phyloP scores from a whole-genome alignment of 2,329 filamentous ascomycete genomes.

The Mollisia scopiformis region DNA sequence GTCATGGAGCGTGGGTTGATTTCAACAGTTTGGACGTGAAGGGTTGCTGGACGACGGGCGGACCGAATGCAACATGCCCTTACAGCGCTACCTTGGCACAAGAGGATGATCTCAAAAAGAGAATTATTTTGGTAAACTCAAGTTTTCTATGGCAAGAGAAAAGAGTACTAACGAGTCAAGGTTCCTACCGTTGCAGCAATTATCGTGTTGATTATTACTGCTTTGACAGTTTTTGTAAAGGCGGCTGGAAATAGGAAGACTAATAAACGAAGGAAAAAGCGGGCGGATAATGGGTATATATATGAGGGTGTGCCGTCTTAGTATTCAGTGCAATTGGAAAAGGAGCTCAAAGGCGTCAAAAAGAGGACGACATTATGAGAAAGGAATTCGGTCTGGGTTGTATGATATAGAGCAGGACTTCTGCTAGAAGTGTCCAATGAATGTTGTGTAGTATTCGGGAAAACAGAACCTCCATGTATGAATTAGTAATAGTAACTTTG shows the following conservation, averaged over 20 bases:
- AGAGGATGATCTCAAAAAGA: conserved; percentile 44
- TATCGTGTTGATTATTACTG: conserved; percentile 63
- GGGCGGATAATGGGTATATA: conserved; percentile 57
- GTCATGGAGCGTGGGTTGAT: conserved; percentile 56
- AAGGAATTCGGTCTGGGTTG: background rate
- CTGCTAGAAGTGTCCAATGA: background rate
- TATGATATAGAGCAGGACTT: background rate
- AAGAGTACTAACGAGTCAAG: conserved; percentile 31
- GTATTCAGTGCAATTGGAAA: background rate
- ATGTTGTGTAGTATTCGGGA: background rate
- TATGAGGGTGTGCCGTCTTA: conserved; percentile 66
- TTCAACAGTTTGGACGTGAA: conserved; percentile 60
- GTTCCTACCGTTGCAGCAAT: conserved; percentile 65
- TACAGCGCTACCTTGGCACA: conserved; percentile 46
- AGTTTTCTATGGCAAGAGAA: background rate
- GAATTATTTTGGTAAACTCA: conserved; percentile 45
- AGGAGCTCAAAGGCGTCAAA: background rate
- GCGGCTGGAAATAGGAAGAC: conserved; percentile 63
- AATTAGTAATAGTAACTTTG: background rate
- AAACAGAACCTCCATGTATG: background rate
- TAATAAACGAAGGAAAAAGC: conserved; percentile 52
- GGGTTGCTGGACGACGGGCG: conserved; percentile 64
- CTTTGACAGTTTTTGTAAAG: conserved; percentile 64
- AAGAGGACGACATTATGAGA: background rate
- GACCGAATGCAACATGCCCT: conserved; percentile 58